phyloP scores from a whole-genome alignment of 768 basidiomycete species.

The Podaxis sp. region DNA sequence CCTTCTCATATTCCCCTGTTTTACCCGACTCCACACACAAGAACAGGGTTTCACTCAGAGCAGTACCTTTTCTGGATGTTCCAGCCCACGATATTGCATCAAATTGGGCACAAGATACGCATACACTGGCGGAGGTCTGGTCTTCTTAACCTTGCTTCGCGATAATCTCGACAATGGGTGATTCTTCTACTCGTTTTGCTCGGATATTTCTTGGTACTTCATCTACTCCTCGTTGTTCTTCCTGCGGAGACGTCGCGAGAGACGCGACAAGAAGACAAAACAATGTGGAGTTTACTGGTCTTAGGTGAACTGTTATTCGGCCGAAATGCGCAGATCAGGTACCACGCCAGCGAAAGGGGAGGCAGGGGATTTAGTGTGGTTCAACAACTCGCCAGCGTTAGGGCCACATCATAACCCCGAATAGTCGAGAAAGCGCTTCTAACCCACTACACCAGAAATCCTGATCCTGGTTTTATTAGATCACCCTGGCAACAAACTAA shows the following conservation, averaged over 20 bases:
- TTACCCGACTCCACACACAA: neutral
- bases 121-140: neutral
- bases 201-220: slow-evolving; percentile 1
- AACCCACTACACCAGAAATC: neutral
- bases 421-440: neutral
- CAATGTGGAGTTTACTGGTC: neutral
- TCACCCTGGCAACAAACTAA: neutral
- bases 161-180: neutral
- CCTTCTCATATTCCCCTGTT: neutral
- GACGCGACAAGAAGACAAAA: neutral
- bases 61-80: neutral
- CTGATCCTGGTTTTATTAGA: neutral
- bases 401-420: too few relatives aligned
- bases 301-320: neutral
- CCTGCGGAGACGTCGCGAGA: neutral
- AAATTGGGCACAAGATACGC: neutral
- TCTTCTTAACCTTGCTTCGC: neutral
- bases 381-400: too few relatives aligned
- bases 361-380: too few relatives aligned
- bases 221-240: neutral
- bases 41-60: neutral
- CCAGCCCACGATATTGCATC: slow-evolving; percentile 1
- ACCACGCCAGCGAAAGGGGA: neutral
- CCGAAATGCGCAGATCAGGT: slow-evolving; percentile 9
- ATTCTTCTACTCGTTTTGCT: neutral